Percentiles rank a stretch among this genome's conserved stretches.
These are phyloP conservation scores for Barnettozyma siamensis DNA, from an alignment of 805 yeast species.

Conservation along the genomic window DNA sequence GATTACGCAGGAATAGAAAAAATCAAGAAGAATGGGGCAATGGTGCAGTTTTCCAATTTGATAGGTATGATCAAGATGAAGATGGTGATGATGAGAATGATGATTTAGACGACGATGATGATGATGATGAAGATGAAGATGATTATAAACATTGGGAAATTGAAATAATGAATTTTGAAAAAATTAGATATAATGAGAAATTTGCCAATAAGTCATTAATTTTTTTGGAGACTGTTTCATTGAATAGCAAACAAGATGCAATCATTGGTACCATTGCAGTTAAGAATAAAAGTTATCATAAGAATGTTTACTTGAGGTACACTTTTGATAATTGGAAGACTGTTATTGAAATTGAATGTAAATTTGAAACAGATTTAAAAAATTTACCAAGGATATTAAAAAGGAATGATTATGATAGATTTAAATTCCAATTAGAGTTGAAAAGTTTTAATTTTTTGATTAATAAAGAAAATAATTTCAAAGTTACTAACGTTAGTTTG, in stretches of 20 bases:
- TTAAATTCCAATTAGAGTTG: conserved; percentile 56
- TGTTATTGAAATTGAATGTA: conserved; percentile 60
- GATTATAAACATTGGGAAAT: conserved; percentile 39
- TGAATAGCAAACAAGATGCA: conserved; percentile 51
- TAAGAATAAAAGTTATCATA: conserved; percentile 63
- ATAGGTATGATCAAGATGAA: conserved; percentile 12
- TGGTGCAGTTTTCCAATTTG: conserved; percentile 22
- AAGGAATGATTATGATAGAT: conserved; percentile 58
- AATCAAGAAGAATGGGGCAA: conserved; percentile 17
- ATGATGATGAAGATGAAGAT: conserved; percentile 16
- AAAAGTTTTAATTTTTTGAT: conserved; percentile 24
- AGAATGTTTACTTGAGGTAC: conserved; percentile 64
- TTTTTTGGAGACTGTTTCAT: conserved; percentile 58
- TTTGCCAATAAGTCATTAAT: conserved; percentile 35
- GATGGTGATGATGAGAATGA: conserved; percentile 19
- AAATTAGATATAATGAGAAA: conserved; percentile 40
- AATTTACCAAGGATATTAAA: conserved; percentile 40
- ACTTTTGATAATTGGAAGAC: conserved; percentile 78
- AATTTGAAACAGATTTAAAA: conserved; percentile 44
- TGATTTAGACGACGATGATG: conserved; percentile 16
- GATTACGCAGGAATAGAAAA: conserved; percentile 24
- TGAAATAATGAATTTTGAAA: conserved; percentile 36
- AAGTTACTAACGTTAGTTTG: conserved; percentile 18
- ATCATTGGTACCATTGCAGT: conserved; percentile 76
- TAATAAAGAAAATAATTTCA: conserved; percentile 6